Percentiles rank a stretch among this genome's conserved stretches.
These are phyloP conservation scores for Geranomyces michiganensis DNA, from an alignment of 192 early-diverging fungal genomes.

Conservation along the genomic window DNA sequence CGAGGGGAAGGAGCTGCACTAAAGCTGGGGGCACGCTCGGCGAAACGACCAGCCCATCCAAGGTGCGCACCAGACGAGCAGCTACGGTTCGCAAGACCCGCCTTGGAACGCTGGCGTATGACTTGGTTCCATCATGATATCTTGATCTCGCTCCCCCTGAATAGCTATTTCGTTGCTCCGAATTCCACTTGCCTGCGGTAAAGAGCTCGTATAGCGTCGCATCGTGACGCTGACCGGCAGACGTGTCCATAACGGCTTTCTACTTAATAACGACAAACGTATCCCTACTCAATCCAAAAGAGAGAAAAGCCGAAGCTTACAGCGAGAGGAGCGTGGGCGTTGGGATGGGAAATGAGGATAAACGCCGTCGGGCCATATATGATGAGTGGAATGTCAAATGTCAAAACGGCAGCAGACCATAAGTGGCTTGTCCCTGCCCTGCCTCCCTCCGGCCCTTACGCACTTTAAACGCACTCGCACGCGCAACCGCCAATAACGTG, in stretches of 20 bases:
- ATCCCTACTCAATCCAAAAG: too few species aligned
- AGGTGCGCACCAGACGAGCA: conserved; percentile 25
- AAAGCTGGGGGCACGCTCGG: conserved; percentile 30
- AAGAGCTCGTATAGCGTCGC: neutral
- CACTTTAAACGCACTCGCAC: too few species aligned
- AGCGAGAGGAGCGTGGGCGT: too few species aligned
- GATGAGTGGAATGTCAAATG: too few species aligned
- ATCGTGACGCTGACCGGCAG: neutral
- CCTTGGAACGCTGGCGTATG: conserved; percentile 7
- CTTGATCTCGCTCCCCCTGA: neutral
- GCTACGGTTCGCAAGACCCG: conserved; percentile 20
- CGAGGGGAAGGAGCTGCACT: conserved; percentile 26
- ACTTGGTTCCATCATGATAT: neutral
- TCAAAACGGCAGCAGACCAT: too few species aligned
- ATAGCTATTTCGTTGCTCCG: neutral
- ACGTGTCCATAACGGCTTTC: conserved; percentile 2
- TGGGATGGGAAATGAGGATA: too few species aligned
- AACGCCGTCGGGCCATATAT: too few species aligned
- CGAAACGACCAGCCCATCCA: conserved; percentile 35
- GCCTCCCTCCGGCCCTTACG: too few species aligned
- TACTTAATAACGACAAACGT: too few species aligned
- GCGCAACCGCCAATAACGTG: too few species aligned
- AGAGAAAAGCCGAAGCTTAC: too few species aligned
- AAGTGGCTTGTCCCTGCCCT: too few species aligned
- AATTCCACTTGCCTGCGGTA: neutral